Conservation (phyloP, 2,329 filamentous ascomycete species). For the Ophiosphaerella herpotricha region DNA sequence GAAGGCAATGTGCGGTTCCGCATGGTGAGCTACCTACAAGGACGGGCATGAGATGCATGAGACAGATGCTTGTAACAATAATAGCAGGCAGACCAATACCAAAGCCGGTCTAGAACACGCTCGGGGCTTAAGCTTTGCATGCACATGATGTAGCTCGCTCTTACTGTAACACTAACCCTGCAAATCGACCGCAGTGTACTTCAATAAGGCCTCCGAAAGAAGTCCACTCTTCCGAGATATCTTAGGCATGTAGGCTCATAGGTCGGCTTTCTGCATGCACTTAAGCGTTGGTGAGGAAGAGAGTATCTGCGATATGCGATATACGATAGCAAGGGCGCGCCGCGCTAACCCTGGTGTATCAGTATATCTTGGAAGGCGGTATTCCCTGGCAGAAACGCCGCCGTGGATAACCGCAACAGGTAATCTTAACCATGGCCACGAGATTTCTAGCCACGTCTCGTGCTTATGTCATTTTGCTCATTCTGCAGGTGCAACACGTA, state of each 20-base stretch:
- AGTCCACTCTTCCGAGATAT: constrained; percentile 18
- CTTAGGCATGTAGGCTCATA: constrained; percentile 17
- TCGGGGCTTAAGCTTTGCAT: constrained; percentile 9
- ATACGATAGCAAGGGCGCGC: constrained; percentile 20
- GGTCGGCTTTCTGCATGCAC: constrained; percentile 23
- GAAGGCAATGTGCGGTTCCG: too few relatives aligned
- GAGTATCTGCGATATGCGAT: constrained; percentile 4
- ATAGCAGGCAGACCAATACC: constrained; percentile 4
- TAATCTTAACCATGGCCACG: constrained; percentile 31
- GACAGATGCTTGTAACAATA: constrained; percentile 8
- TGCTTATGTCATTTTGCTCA: constrained; percentile 36
- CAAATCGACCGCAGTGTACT: constrained; percentile 12
- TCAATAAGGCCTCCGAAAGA: constrained; percentile 12
- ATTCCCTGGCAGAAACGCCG: constrained; percentile 29
- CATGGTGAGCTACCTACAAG: neutral
- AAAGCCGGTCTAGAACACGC: constrained; percentile 14
- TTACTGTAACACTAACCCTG: constrained; percentile 20
- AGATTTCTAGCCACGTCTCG: constrained; percentile 18
- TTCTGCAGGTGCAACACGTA: constrained; percentile 23
- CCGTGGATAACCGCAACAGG: constrained; percentile 40
- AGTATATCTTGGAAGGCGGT: constrained; percentile 15
- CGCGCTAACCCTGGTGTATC: constrained; percentile 11
- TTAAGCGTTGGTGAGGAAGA: constrained; percentile 16
- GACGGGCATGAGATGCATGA: constrained; percentile 1
- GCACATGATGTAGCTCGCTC: constrained; percentile 19